Evolutionary conservation across 352 stramenopile genomes (phyloP).

Genomic region (Aphanomyces euteiches): DNA sequence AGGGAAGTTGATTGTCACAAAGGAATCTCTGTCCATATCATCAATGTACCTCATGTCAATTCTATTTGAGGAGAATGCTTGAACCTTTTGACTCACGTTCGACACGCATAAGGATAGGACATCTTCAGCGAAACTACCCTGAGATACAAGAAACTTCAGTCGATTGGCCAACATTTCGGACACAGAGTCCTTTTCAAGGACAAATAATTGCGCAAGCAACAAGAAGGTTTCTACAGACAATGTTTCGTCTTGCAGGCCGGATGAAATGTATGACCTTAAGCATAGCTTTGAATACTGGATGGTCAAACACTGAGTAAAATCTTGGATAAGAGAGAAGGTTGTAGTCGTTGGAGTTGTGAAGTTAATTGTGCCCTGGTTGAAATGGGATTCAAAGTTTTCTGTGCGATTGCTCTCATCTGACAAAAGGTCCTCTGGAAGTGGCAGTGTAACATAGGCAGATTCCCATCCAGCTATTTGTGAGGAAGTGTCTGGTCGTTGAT

Average conservation of each 20-base stretch:
- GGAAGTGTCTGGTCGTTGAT: no score
- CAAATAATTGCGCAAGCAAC: constrained; percentile 22
- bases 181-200: not conserved
- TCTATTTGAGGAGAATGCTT: not conserved
- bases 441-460: not conserved
- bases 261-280: constrained; percentile 6
- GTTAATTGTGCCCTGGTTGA: constrained; percentile 8
- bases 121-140: not conserved
- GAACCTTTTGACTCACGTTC: not conserved
- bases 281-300: constrained; percentile 21
- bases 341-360: not conserved
- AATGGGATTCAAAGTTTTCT: constrained; percentile 17
- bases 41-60: not conserved
- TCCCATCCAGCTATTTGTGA: not conserved
- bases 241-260: not conserved
- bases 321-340: not conserved
- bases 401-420: not conserved
- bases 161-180: not conserved
- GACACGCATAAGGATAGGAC: not conserved
- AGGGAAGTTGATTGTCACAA: constrained; percentile 21
- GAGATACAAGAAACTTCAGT: not conserved
- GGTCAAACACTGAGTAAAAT: not conserved
- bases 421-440: not conserved
- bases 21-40: not conserved
- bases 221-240: not conserved